Percentiles rank a stretch among this genome's conserved stretches.
Conservation (phyloP, 345 rosid genomes). For the Litchi chinensis region DNA sequence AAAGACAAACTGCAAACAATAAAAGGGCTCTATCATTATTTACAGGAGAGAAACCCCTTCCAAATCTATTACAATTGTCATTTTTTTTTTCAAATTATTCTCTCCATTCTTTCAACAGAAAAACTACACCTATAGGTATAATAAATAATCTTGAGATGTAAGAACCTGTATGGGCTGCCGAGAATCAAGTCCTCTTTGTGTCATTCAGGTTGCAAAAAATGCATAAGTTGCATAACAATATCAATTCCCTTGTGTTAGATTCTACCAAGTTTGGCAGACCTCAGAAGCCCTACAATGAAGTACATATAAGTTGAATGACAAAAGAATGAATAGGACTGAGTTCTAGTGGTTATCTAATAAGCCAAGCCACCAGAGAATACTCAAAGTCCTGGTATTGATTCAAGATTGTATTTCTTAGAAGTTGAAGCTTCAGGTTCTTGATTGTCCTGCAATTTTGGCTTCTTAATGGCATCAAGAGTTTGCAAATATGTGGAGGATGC, state of each 20-base stretch:
- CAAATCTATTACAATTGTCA: not conserved
- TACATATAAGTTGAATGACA: conserved; percentile 6
- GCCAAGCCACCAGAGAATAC: conserved; percentile 19
- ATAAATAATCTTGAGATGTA: not conserved
- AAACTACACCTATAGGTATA: not conserved
- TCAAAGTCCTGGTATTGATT: conserved; percentile 92
- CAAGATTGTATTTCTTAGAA: conserved; percentile 77
- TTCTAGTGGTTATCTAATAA: conserved; percentile 8
- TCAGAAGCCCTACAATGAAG: conserved; percentile 4
- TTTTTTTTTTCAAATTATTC: not conserved
- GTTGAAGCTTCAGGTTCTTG: conserved; percentile 49
- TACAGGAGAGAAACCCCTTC: not conserved
- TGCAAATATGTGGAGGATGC: conserved; percentile 77
- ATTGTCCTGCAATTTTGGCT: conserved; percentile 54
- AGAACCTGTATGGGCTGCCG: not conserved
- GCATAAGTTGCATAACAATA: not conserved
- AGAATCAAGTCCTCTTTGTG: conserved; percentile 14
- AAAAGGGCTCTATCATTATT: not conserved
- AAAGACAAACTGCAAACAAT: not conserved
- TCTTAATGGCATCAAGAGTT: conserved; percentile 63
- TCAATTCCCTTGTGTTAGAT: not conserved
- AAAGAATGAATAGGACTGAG: conserved; percentile 29
- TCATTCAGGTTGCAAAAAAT: conserved; percentile 6
- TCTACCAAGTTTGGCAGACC: conserved; percentile 14
- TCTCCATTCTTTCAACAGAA: not conserved